Evolutionary conservation across 805 yeast genomes (phyloP).

Genomic region (Ogataea methanolica): DNA sequence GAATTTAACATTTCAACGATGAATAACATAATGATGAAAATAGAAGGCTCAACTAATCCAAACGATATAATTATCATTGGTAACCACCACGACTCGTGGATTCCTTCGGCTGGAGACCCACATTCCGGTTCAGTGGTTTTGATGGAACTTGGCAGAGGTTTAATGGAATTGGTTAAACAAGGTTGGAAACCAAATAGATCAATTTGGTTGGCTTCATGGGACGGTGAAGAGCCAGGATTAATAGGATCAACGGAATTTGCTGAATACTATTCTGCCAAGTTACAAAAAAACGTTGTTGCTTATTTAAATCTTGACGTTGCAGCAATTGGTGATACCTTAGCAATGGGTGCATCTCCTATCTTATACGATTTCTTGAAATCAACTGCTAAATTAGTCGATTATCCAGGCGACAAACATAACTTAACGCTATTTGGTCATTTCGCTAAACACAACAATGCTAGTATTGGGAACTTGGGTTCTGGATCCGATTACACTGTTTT

Average conservation of each 20-base stretch:
- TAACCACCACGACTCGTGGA: conserved; percentile 80
- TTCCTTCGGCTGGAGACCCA: conserved; percentile 75
- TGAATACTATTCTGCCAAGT: conserved; percentile 46
- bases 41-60: conserved; percentile 47
- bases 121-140: conserved; percentile 67
- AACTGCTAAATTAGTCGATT: conserved; percentile 39
- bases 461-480: conserved; percentile 52
- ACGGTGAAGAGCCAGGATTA: conserved; percentile 71
- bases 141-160: conserved; percentile 58
- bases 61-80: conserved; percentile 62
- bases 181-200: conserved; percentile 78
- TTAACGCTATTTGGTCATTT: conserved; percentile 34
- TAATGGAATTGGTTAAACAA: conserved; percentile 42
- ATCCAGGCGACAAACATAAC: conserved; percentile 35
- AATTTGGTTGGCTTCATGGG: conserved; percentile 72
- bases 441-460: conserved; percentile 24
- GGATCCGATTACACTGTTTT: conserved; percentile 69
- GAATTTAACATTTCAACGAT: conserved; percentile 57
- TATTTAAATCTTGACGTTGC: conserved; percentile 70
- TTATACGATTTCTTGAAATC: conserved; percentile 42
- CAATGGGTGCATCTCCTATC: conserved; percentile 55
- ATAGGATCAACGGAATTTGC: conserved; percentile 79
- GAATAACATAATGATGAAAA: conserved; percentile 57
- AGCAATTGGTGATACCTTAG: conserved; percentile 48
- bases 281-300: conserved; percentile 52